Percentiles rank a stretch among this genome's conserved stretches.
phyloP scores from a whole-genome alignment of 2,329 filamentous ascomycete genomes.

The Fusarium albosuccineum region DNA sequence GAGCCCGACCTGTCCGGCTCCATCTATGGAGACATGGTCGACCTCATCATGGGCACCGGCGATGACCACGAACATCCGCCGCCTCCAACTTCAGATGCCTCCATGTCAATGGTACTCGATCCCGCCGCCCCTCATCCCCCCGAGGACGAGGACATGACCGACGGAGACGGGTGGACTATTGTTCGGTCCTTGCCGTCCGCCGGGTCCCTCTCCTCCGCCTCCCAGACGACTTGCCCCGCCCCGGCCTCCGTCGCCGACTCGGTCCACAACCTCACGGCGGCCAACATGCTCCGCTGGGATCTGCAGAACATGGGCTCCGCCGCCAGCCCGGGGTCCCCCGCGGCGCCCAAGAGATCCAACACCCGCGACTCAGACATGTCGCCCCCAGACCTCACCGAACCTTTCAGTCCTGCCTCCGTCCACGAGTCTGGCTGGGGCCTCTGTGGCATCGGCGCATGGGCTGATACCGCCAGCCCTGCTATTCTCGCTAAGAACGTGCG shows the following conservation, averaged over 20 bases:
- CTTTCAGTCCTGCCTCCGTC: constrained; percentile 10
- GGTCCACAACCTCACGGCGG: constrained; percentile 23
- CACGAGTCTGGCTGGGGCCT: constrained; percentile 25
- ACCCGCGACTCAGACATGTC: constrained; percentile 29
- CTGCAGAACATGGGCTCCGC: constrained; percentile 23
- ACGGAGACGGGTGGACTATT: constrained; percentile 23
- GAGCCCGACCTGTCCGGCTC: constrained; percentile 14
- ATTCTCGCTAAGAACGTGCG: constrained; percentile 28
- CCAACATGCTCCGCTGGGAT: constrained; percentile 24
- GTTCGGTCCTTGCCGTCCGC: constrained; percentile 9
- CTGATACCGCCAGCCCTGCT: constrained; percentile 29
- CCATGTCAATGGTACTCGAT: constrained; percentile 24
- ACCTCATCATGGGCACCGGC: not conserved
- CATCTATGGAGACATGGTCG: not conserved
- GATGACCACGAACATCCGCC: constrained; percentile 12
- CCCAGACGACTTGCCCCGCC: constrained; percentile 29
- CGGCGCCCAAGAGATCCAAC: constrained; percentile 13
- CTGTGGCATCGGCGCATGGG: constrained; percentile 41
- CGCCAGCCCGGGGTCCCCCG: constrained; percentile 22
- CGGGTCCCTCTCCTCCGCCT: not conserved
- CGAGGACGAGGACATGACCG: constrained; percentile 26
- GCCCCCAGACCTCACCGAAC: constrained; percentile 23
- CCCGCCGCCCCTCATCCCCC: constrained; percentile 12
- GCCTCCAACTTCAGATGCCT: constrained; percentile 21
- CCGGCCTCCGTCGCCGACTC: constrained; percentile 22